Evolutionary conservation across 208 protist genomes (phyloP).

Genomic region (Crithidia sp.): DNA sequence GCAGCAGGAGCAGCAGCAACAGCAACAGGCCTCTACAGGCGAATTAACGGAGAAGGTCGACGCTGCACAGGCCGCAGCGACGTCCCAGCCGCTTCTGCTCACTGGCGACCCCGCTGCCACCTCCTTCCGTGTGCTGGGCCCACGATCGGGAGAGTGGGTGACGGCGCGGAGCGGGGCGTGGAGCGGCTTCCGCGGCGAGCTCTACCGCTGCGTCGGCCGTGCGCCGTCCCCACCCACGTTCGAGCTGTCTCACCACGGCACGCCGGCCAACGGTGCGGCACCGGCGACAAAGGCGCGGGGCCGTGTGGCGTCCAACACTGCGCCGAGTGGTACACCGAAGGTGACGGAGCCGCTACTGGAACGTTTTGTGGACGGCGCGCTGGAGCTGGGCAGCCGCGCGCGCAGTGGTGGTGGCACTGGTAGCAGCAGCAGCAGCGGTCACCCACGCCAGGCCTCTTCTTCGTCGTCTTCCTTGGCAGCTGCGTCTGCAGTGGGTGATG

Average conservation of each 20-base stretch:
- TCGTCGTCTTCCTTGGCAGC: neutral
- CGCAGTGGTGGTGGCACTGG: neutral
- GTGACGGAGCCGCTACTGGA: constrained; percentile 6
- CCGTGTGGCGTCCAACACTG: neutral
- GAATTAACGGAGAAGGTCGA: too few relatives aligned
- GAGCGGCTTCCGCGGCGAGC: constrained; percentile 35
- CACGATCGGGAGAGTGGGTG: constrained; percentile 29
- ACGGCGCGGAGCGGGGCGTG: constrained; percentile 17
- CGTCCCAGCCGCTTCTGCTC: constrained; percentile 11
- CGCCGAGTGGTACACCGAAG: neutral
- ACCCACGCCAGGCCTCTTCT: neutral
- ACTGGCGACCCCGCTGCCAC: constrained; percentile 19
- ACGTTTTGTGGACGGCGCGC: constrained; percentile 32
- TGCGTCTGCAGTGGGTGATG: neutral
- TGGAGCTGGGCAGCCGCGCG: constrained; percentile 20
- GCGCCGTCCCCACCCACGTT: constrained; percentile 6
- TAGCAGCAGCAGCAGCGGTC: too few relatives aligned
- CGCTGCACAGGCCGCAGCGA: neutral
- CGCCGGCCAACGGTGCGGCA: too few relatives aligned
- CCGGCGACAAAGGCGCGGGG: too few relatives aligned
- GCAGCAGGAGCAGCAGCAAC: constrained; percentile 5
- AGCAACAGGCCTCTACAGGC: neutral
- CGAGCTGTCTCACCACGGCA: neutral
- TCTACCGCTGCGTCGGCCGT: constrained; percentile 26
- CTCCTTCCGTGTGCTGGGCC: constrained; percentile 31